Base-by-base conservation (phyloP, 1,139 yeast genomes). In the Suhomyces coccinellae region DNA sequence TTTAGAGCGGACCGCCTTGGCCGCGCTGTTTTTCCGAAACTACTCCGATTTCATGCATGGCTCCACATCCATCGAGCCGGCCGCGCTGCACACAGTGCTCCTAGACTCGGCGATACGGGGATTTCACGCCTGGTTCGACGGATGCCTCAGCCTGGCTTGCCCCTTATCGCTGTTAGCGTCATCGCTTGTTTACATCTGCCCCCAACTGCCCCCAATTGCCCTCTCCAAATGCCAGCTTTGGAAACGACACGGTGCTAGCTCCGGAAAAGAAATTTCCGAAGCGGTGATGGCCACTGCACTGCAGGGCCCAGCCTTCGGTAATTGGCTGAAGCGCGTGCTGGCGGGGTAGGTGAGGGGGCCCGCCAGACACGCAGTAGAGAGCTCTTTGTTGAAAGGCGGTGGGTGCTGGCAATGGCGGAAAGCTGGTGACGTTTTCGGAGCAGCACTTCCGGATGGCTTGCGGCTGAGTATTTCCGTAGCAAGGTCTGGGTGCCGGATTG, bases 1-100 rank as follows among this genome's bases (percentile, higher is more conserved):
- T 38, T 41, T 31, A 31, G 27, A 33, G 29, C 24, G 40, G 41
- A 31, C 38, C 44, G 44, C 44, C 47, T 41, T 20, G 31, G 32
- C 16, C 36, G 40, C 36, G 39, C 16, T 31, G 33, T 41, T 41
- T 36, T 36, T 41, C 44, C 44, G 44, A 41, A 26, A 17, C 16
- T 20, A 36, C 39, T 36, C 44, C 42, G 40, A 28, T 31, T 34
- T 36, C 29, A 29, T 33, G 31, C 38, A 27, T 27, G 35, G 17
- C 30, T 35, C n/a, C 28, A 26, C 38, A 34, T 40, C 43, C 43
- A 14, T 40, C 20, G 14, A 16, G 15, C 43, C 43, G 43, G 29
- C 20, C n/a, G 35, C 9, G 8, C 12, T 12, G 12, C 12, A 26
- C 27, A 12, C 26, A 33, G 26, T 17, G 36, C 36, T 22, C 27